Base-by-base conservation (phyloP, 2,329 filamentous ascomycete genomes). In the Hymenoscyphus infarciens region DNA sequence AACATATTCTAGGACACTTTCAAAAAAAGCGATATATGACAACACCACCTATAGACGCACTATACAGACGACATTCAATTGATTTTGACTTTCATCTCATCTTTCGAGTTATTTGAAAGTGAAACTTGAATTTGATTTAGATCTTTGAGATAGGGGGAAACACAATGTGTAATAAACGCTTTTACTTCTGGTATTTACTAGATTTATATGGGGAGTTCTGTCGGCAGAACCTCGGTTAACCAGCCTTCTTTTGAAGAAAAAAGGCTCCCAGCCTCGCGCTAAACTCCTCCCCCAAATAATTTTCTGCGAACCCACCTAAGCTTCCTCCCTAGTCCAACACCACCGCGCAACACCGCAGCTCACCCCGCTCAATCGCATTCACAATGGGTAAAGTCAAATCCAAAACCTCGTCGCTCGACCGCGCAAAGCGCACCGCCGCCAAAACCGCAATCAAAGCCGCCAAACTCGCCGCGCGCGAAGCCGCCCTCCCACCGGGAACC, bases 341-440 rank as follows among this genome's bases (percentile, higher is more conserved):
- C 5, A 55, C 25, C 45, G 45, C 45, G n/a, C 19, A 52, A 27
- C n/a, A 55, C 27, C 53, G 10, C n/a, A 10, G 35, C 35, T 11
- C 5, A 29, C 45, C n/a, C 7, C 57, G n/a, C 27, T 38, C 60
- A 57, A 61, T 53, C 39, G 22, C 35, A 35, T n/a, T 22, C 53
- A 67, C 56, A 7, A 69, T 67, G 67, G 63, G 66, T 8, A 64
- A 65, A 58, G 64, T 63, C 49, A 69, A 69, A 62, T 22, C 39
- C 25, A 66, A 66, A n/a, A 25, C 22, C 45, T 52, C 45, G 25
- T 60, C 58, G 31, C 58, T 57, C 38, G 56, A 45, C 16, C 58
- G 61, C 49, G 57, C 60, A 10, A 63, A 66, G 22, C 49, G 52
- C 2, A 58, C 25, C 5, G 57, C 56, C n/a, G 55, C 49, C 16